These are phyloP conservation scores for Melaleuca alternifolia DNA, from an alignment of 345 rosid species.

Conservation along the genomic window DNA sequence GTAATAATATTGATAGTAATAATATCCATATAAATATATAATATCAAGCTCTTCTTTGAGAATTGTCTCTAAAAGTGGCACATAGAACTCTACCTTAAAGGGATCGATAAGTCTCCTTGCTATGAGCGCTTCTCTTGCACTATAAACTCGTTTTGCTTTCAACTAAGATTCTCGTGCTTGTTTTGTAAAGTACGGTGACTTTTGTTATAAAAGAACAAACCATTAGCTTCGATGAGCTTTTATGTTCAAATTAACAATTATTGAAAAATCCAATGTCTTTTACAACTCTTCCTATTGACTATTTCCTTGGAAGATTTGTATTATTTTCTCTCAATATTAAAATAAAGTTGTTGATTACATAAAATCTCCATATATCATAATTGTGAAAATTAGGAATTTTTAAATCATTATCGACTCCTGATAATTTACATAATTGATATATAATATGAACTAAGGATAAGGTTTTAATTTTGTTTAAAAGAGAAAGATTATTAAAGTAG, in stretches of 20 bases:
- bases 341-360: no score
- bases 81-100: neutral
- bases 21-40: no score
- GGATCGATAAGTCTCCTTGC: neutral
- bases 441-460: neutral
- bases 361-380: no score
- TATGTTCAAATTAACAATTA: neutral
- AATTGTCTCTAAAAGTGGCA: neutral
- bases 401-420: no score
- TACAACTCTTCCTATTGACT: neutral
- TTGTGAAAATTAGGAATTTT: no score
- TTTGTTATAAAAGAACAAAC: neutral
- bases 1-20: no score
- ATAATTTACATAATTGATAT: neutral
- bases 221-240: neutral
- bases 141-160: neutral
- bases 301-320: neutral
- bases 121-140: no score
- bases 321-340: no score
- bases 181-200: neutral
- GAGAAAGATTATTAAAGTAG: neutral
- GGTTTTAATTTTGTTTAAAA: neutral
- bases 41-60: no score
- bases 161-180: neutral
- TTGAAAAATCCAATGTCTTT: neutral